These are phyloP conservation scores for Pseudocercospora musae DNA, from an alignment of 2,329 filamentous ascomycete genomes.

Conservation along the genomic window DNA sequence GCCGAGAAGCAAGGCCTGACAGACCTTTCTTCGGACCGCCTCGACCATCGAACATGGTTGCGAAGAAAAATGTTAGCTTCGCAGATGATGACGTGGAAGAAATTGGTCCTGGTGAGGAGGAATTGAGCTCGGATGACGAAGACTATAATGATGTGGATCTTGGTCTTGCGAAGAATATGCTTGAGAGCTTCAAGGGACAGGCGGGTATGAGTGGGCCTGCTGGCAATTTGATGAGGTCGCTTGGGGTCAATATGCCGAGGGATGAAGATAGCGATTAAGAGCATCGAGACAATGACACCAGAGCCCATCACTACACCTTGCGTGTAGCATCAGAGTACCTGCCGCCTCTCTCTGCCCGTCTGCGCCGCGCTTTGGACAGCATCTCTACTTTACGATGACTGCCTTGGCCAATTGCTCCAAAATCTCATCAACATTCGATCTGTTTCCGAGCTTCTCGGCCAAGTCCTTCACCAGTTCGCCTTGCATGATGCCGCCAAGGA, in stretches of 20 bases:
- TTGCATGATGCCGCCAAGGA: too few relatives aligned
- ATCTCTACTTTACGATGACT: too few relatives aligned
- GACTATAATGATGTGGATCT: slow-evolving; percentile 74
- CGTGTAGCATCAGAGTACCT: too few relatives aligned
- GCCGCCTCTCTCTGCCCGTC: too few relatives aligned
- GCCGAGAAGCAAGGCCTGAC: too few relatives aligned
- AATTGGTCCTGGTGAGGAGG: slow-evolving; percentile 39
- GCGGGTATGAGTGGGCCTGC: slow-evolving; percentile 80
- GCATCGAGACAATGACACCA: too few relatives aligned
- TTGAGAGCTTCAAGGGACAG: slow-evolving; percentile 91
- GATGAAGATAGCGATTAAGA: slow-evolving; percentile 63
- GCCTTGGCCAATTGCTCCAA: too few relatives aligned
- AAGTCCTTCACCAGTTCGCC: too few relatives aligned
- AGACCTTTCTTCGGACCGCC: slow-evolving; percentile 31
- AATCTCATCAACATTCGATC: too few relatives aligned
- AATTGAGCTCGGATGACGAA: slow-evolving; percentile 42
- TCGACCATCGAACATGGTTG: slow-evolving; percentile 28
- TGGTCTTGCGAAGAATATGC: slow-evolving; percentile 81
- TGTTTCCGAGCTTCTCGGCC: too few relatives aligned
- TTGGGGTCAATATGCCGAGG: slow-evolving; percentile 77
- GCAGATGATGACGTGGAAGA: slow-evolving; percentile 36
- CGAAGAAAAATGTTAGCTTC: slow-evolving; percentile 23
- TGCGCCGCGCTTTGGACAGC: too few relatives aligned
- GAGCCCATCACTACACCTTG: too few relatives aligned
- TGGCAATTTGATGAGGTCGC: slow-evolving; percentile 79